Conservation (phyloP, 768 basidiomycete genomes). For the Tylopilus cervinicoccineus region DNA sequence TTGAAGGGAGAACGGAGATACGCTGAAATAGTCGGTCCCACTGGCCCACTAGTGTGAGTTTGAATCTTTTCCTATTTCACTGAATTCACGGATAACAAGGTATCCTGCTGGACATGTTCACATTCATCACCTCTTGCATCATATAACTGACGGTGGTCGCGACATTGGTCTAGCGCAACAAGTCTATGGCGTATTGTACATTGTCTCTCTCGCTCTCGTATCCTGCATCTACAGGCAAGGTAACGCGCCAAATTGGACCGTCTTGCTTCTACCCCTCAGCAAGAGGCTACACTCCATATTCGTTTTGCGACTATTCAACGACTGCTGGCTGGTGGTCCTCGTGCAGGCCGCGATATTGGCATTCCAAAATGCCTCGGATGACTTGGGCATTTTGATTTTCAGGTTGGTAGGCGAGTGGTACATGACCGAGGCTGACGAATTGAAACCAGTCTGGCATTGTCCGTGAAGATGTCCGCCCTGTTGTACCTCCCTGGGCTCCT, state of each 20-base stretch:
- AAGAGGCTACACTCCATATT: slow-evolving; percentile 95
- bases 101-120: slow-evolving; percentile 94
- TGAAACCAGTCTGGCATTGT: slow-evolving; percentile 50
- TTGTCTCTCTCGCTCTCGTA: slow-evolving; percentile 58
- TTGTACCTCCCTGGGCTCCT: slow-evolving; percentile 88
- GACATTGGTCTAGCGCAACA: slow-evolving; percentile 68
- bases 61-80: background rate
- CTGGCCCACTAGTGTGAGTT: slow-evolving; percentile 86
- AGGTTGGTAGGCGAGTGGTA: slow-evolving; percentile 46
- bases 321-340: slow-evolving; percentile 77
- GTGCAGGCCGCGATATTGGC: slow-evolving; percentile 66
- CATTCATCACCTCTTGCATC: slow-evolving; percentile 70
- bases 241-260: slow-evolving; percentile 64
- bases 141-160: slow-evolving; percentile 55
- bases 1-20: slow-evolving; percentile 83
- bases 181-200: slow-evolving; percentile 73
- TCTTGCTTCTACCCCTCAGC: slow-evolving; percentile 76
- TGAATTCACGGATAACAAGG: slow-evolving; percentile 37
- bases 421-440: background rate
- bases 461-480: slow-evolving; percentile 92
- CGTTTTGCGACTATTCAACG: slow-evolving; percentile 89
- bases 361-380: slow-evolving; percentile 56
- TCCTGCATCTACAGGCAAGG: slow-evolving; percentile 66
- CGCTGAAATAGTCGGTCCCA: slow-evolving; percentile 76
- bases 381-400: slow-evolving; percentile 62